A percentile compares a stretch with the other conserved stretches of the same genome.
These are phyloP conservation scores for Leccinum pachyderme DNA, from an alignment of 1,284 basidiomycete genomes.

Conservation along the genomic window DNA sequence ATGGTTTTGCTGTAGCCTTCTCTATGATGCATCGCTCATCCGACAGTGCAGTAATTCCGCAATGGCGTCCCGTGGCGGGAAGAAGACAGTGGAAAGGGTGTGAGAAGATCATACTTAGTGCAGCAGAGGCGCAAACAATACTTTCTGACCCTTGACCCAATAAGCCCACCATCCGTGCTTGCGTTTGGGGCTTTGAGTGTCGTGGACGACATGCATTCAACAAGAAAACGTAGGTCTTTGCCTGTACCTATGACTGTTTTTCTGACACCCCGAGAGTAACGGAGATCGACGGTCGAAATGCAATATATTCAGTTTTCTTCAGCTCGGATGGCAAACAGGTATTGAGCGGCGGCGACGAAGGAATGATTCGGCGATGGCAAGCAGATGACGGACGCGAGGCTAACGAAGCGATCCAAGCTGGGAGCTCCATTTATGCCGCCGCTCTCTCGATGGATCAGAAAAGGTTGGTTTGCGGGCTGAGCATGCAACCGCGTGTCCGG, in stretches of 20 bases:
- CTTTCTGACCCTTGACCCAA: not conserved
- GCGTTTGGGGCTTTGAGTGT: not conserved
- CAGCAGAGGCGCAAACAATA: too few species aligned
- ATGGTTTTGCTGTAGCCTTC: not conserved
- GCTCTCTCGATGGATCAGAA: not conserved
- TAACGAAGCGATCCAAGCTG: not conserved
- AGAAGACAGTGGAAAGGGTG: not conserved
- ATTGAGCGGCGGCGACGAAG: not conserved
- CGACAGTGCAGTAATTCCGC: too few species aligned
- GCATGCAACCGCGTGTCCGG: not conserved
- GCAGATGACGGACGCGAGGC: not conserved
- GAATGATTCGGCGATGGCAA: not conserved
- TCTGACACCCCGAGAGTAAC: not conserved
- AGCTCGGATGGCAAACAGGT: not conserved
- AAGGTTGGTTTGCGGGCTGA: not conserved
- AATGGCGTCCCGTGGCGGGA: not conserved
- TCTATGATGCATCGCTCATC: too few species aligned
- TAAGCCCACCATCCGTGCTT: not conserved
- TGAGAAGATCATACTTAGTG: not conserved
- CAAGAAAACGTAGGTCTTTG: not conserved
- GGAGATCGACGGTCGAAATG: not conserved
- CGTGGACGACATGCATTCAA: not conserved
- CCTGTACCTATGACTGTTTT: not conserved
- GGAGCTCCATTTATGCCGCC: not conserved
- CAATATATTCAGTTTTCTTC: not conserved